phyloP scores from a whole-genome alignment of 192 early-diverging fungal species.

The Dissophora globulifera region DNA sequence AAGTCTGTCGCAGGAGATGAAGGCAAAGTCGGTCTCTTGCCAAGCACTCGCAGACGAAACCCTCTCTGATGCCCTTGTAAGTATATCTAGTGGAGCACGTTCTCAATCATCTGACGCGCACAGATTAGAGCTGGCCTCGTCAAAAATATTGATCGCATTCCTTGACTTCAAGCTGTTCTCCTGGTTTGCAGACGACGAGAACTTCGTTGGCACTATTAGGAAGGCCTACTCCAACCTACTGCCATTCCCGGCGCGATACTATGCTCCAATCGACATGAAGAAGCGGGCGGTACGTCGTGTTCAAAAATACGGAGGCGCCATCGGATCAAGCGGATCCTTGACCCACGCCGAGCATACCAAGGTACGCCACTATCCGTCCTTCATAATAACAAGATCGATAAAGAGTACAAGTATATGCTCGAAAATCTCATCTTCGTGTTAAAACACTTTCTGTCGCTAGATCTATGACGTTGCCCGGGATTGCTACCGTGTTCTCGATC shows the following conservation, averaged over 20 bases:
- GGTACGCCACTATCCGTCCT: too few relatives aligned
- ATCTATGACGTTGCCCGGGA: slow-evolving; percentile 76
- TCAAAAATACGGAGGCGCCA: slow-evolving; percentile 58
- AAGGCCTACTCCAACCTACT: slow-evolving; percentile 79
- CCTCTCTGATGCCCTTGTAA: slow-evolving; percentile 77
- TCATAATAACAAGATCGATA: too few relatives aligned
- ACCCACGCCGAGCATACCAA: slow-evolving; percentile 21
- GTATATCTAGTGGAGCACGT: background rate
- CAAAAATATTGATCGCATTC: background rate
- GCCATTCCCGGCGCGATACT: slow-evolving; percentile 71
- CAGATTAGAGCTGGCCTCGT: background rate
- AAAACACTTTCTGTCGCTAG: slow-evolving; percentile 26
- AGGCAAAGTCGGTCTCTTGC: slow-evolving; percentile 63
- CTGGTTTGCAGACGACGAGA: slow-evolving; percentile 84
- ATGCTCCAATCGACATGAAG: slow-evolving; percentile 77
- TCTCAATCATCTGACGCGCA: background rate
- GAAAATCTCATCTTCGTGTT: slow-evolving; percentile 44
- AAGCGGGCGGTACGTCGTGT: slow-evolving; percentile 74
- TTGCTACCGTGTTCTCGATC: slow-evolving; percentile 69
- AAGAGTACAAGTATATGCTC: too few relatives aligned
- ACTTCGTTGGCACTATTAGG: slow-evolving; percentile 76
- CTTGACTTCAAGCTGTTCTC: slow-evolving; percentile 68
- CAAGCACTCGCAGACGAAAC: slow-evolving; percentile 76
- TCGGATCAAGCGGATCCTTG: slow-evolving; percentile 24
- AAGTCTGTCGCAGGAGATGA: slow-evolving; percentile 36